Conservation (phyloP, 2,329 filamentous ascomycete species). For the Ophiostoma sp. region DNA sequence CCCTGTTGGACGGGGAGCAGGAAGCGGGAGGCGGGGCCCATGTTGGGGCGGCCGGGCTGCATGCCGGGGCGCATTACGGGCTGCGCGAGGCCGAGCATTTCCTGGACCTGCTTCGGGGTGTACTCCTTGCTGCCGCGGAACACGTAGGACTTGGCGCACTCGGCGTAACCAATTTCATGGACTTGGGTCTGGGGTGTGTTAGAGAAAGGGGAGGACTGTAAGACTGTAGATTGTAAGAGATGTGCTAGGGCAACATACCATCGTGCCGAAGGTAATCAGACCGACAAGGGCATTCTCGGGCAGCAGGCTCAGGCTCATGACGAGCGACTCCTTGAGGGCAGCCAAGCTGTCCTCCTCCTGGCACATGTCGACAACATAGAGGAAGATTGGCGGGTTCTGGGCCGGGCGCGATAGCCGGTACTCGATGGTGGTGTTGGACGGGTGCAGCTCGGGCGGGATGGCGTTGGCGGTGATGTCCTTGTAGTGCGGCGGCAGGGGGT, state of each 20-base stretch:
- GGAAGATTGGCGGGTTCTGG: slow-evolving; percentile 81
- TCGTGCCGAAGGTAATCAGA: slow-evolving; percentile 86
- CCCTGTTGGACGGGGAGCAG: slow-evolving; percentile 91
- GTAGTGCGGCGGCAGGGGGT: slow-evolving; percentile 80
- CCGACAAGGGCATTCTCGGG: slow-evolving; percentile 81
- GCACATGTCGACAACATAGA: slow-evolving; percentile 86
- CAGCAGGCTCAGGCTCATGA: slow-evolving; percentile 80
- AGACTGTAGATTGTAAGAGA: too few species aligned
- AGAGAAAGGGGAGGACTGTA: neutral
- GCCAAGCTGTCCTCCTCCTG: slow-evolving; percentile 84
- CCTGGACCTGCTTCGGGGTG: slow-evolving; percentile 96
- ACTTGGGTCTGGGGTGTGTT: slow-evolving; percentile 69
- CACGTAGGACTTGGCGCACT: slow-evolving; percentile 97
- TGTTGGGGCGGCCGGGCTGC: slow-evolving; percentile 65
- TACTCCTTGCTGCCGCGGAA: slow-evolving; percentile 99
- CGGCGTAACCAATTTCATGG: slow-evolving; percentile 95
- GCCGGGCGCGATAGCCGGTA: slow-evolving; percentile 78
- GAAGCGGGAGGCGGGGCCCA: slow-evolving; percentile 84
- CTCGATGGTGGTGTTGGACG: slow-evolving; percentile 84
- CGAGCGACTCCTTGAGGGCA: slow-evolving; percentile 80
- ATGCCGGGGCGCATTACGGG: slow-evolving; percentile 72
- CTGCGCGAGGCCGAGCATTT: slow-evolving; percentile 87
- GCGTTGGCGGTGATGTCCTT: slow-evolving; percentile 84
- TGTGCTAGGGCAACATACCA: too few species aligned
- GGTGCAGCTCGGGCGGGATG: slow-evolving; percentile 80